Evolutionary conservation across 2,329 filamentous ascomycete species (phyloP).

Genomic region (Metarhizium guizhouense): DNA sequence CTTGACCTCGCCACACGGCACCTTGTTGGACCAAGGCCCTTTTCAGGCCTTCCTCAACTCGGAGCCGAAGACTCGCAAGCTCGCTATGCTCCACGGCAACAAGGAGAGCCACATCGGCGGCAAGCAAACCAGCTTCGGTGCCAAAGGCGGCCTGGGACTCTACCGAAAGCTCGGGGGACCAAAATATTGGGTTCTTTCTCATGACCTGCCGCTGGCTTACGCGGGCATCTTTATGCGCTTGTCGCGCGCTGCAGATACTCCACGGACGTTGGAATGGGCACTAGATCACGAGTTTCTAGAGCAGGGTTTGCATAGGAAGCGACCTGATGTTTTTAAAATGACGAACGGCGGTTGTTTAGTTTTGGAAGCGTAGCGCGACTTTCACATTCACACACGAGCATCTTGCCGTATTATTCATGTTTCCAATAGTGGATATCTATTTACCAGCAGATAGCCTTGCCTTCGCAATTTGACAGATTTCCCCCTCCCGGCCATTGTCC

Average conservation of each 20-base stretch:
- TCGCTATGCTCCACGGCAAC: constrained; percentile 7
- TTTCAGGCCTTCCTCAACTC: constrained; percentile 6
- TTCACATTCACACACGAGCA: too few species aligned
- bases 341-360: constrained; percentile 7
- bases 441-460: neutral
- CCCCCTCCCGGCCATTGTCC: too few species aligned
- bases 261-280: constrained; percentile 7
- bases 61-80: constrained; percentile 6
- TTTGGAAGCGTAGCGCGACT: constrained; percentile 2
- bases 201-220: constrained; percentile 4
- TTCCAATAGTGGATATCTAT: too few species aligned
- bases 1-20: constrained; percentile 6
- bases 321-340: constrained; percentile 1
- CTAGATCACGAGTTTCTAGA: constrained; percentile 5
- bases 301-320: neutral
- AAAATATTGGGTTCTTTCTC: constrained; percentile 7
- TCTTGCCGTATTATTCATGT: neutral
- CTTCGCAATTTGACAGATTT: too few species aligned
- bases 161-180: constrained; percentile 4
- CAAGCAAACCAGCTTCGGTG: constrained; percentile 7
- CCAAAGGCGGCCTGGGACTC: constrained; percentile 4
- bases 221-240: constrained; percentile 8
- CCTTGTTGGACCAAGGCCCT: constrained; percentile 2
- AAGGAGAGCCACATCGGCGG: constrained; percentile 8
- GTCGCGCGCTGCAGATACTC: constrained; percentile 6